Conservation (phyloP, 2,329 filamentous ascomycete species). For the Kalmusia sp. region DNA sequence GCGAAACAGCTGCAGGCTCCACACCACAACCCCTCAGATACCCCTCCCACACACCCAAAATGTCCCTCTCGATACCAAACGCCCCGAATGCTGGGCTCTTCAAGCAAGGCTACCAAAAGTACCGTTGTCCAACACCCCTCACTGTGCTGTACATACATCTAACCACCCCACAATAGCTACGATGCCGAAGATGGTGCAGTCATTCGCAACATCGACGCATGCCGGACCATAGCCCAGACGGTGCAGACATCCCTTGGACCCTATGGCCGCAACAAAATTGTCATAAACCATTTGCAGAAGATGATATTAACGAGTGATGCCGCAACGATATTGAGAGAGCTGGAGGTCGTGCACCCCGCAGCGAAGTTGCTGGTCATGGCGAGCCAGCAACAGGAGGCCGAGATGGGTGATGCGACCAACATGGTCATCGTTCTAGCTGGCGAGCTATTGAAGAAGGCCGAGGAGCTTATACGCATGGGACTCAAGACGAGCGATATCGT, state of each 20-base stretch:
- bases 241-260: conserved; percentile 97
- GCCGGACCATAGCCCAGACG: conserved; percentile 91
- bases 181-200: conserved; percentile 99
- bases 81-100: conserved; percentile 93
- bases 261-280: conserved; percentile 98
- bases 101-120: conserved; percentile 97
- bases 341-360: conserved; percentile 97
- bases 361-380: conserved; percentile 99
- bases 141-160: conserved; percentile 25
- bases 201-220: conserved; percentile 97
- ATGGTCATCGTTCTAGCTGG: conserved; percentile 95
- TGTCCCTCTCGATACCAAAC: conserved; percentile 96
- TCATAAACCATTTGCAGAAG: conserved; percentile 99
- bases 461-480: conserved; percentile 95
- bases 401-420: conserved; percentile 99
- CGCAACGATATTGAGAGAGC: conserved; percentile 93
- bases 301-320: conserved; percentile 99
- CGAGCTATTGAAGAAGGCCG: conserved; percentile 94
- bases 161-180: conserved; percentile 70
- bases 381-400: conserved; percentile 96
- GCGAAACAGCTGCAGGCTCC: conserved; percentile 35
- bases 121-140: conserved; percentile 48
- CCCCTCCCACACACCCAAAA: conserved; percentile 53
- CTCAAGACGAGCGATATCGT: conserved; percentile 98
- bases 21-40: conserved; percentile 35